Evolutionary conservation across 139 green algal genomes (phyloP).

Genomic region (Closterium sp.): DNA sequence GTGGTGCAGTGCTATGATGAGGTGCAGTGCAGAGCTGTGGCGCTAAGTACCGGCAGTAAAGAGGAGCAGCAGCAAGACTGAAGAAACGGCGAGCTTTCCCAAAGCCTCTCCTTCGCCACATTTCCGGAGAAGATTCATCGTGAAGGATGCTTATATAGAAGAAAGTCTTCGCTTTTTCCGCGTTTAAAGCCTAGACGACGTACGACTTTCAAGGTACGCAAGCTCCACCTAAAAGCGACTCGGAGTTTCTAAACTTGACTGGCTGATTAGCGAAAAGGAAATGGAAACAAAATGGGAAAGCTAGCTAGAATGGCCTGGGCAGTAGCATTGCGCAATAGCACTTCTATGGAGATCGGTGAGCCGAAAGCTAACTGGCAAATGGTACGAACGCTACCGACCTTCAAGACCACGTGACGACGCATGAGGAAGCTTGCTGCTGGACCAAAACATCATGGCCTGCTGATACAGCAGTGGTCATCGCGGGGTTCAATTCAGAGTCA

Average conservation of each 20-base stretch:
- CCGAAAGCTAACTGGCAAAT: neutral
- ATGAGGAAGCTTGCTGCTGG: neutral
- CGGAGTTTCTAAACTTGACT: too few relatives aligned
- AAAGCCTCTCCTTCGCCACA: neutral
- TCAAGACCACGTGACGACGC: too few relatives aligned
- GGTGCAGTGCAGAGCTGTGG: neutral
- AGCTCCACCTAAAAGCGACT: neutral
- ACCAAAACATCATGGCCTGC: neutral
- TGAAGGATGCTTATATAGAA: neutral
- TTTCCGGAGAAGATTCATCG: neutral
- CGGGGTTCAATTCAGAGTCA: too few relatives aligned
- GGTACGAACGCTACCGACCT: too few relatives aligned
- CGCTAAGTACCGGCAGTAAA: neutral
- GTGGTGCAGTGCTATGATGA: too few relatives aligned
- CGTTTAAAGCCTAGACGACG: neutral
- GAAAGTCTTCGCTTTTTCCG: neutral
- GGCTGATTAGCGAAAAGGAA: neutral
- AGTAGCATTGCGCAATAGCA: neutral
- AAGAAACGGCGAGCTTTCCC: neutral
- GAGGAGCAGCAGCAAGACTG: neutral
- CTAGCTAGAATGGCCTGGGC: neutral
- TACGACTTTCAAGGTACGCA: neutral
- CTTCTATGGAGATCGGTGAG: neutral
- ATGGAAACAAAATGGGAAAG: neutral
- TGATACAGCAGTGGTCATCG: too few relatives aligned